Evolutionary conservation across 2,329 filamentous ascomycete genomes (phyloP).

Genomic region (Colletotrichum navitas): DNA sequence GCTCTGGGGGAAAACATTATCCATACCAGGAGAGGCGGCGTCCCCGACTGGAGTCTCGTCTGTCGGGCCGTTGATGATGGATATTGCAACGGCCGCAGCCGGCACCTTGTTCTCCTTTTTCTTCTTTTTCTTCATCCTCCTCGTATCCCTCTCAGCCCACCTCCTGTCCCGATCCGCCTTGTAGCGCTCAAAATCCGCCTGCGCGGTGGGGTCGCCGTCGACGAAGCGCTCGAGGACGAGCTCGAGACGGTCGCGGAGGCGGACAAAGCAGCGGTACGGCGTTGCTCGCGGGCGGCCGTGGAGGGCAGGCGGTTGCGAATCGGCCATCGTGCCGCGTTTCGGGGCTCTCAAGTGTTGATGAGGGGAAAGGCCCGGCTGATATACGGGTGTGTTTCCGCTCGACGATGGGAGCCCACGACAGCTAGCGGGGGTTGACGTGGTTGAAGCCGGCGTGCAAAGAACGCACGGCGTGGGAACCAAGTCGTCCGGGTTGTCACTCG

Average conservation of each 20-base stretch:
- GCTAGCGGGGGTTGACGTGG: background rate
- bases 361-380: background rate
- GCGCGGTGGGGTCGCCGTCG: constrained; percentile 21
- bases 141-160: constrained; percentile 18
- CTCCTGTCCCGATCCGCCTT: constrained; percentile 23
- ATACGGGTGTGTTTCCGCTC: background rate
- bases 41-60: background rate
- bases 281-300: constrained; percentile 13
- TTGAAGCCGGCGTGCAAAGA: background rate
- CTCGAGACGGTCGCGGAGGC: constrained; percentile 37
- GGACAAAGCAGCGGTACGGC: constrained; percentile 19
- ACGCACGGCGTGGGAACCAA: background rate
- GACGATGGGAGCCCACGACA: background rate
- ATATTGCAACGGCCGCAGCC: background rate
- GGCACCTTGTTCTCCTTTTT: background rate
- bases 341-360: background rate
- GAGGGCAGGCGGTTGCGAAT: background rate
- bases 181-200: constrained; percentile 9
- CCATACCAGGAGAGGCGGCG: background rate
- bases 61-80: background rate
- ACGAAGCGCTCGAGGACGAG: constrained; percentile 30
- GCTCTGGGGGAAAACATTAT: background rate
- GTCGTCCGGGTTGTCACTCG: background rate
- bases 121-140: background rate
- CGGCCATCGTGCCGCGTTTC: background rate